Conservation (phyloP, 1,284 basidiomycete species). For the Heterobasidion parviporum region DNA sequence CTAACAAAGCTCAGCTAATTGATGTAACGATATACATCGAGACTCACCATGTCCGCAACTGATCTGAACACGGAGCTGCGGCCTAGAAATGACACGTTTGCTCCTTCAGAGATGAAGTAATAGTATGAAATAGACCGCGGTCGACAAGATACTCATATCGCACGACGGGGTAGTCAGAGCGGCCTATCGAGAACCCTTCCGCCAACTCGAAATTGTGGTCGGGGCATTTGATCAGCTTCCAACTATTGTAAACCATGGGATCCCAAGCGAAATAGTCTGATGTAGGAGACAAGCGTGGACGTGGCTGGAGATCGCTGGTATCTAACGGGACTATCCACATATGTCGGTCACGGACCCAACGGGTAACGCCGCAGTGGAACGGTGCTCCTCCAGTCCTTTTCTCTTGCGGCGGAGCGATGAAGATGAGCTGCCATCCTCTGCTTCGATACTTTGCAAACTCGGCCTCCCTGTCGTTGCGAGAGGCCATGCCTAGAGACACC, state of each 20-base stretch:
- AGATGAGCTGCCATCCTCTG: slow-evolving; percentile 18
- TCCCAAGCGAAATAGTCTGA: not conserved
- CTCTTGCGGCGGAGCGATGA: not conserved
- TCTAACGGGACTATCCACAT: not conserved
- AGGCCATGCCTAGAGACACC: not conserved
- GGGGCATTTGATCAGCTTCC: not conserved
- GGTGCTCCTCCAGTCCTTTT: not conserved
- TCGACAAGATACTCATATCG: not conserved
- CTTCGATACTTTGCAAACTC: slow-evolving; percentile 18
- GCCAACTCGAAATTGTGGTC: not conserved
- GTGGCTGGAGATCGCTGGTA: not conserved
- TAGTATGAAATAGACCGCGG: not conserved
- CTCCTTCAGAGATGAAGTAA: not conserved
- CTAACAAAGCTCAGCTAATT: no score
- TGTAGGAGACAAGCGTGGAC: not conserved
- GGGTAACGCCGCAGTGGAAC: not conserved
- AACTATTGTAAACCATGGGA: not conserved
- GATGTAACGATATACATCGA: no score
- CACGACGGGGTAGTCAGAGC: not conserved
- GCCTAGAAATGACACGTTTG: not conserved
- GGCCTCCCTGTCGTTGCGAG: not conserved
- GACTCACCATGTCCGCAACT: not conserved
- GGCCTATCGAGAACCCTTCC: not conserved
- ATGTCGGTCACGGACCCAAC: not conserved
- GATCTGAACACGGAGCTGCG: not conserved